These are phyloP conservation scores for Obelidium mucronatum DNA, from an alignment of 192 early-diverging fungal genomes.

Conservation along the genomic window DNA sequence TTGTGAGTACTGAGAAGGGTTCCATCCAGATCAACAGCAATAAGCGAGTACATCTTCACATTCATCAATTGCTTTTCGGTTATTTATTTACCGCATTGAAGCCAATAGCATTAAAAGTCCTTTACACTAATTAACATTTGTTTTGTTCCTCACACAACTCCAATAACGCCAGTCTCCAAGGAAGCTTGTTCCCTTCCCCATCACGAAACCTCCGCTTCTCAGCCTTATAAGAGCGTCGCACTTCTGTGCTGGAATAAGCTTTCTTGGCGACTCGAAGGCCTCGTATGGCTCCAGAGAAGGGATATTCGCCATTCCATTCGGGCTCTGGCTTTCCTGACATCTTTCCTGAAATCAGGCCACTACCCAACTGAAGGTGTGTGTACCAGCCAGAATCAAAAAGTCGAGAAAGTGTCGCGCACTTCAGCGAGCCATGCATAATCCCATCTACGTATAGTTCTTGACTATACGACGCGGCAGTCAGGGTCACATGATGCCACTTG, in stretches of 20 bases:
- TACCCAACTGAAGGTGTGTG: background rate
- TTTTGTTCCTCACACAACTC: too few relatives aligned
- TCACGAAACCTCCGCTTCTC: too few relatives aligned
- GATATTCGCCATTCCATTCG: background rate
- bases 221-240: too few relatives aligned
- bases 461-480: background rate
- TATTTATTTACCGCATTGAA: background rate
- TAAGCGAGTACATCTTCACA: background rate
- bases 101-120: background rate
- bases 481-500: background rate
- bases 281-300: background rate
- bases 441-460: conserved; percentile 23
- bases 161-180: too few relatives aligned
- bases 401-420: background rate
- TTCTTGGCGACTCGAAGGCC: too few relatives aligned
- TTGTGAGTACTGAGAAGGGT: background rate
- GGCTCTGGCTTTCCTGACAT: background rate
- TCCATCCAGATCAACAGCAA: background rate
- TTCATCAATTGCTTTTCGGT: background rate
- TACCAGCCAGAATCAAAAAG: background rate
- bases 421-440: background rate
- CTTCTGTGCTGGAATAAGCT: too few relatives aligned
- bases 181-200: too few relatives aligned
- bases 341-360: background rate
- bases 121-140: too few relatives aligned